Conservation (phyloP, 2,329 filamentous ascomycete species). For the Penicillium sp. region DNA sequence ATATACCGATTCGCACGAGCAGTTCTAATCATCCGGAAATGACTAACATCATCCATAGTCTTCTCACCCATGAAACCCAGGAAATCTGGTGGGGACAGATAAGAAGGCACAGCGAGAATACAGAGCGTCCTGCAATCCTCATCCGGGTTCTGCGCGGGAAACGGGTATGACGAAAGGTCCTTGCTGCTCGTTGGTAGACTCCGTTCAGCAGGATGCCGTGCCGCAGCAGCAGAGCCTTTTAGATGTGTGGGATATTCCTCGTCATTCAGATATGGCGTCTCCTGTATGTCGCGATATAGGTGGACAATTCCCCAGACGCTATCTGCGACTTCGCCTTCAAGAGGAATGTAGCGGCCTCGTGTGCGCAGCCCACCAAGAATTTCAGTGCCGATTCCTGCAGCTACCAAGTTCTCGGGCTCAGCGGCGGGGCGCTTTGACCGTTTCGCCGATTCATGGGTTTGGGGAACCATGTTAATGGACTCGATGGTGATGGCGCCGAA, state of each 20-base stretch:
- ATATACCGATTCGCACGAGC: constrained; percentile 88
- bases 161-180: constrained; percentile 17
- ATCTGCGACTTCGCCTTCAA: constrained; percentile 71
- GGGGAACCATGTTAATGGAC: constrained; percentile 70
- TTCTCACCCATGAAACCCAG: constrained; percentile 87
- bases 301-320: constrained; percentile 92
- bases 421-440: constrained; percentile 33
- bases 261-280: constrained; percentile 60
- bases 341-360: constrained; percentile 75
- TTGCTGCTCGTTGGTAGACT: constrained; percentile 19
- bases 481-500: constrained; percentile 78
- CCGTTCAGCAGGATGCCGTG: constrained; percentile 26
- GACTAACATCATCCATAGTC: constrained; percentile 82
- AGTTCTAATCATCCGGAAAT: constrained; percentile 93
- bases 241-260: constrained; percentile 49
- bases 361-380: constrained; percentile 69
- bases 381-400: constrained; percentile 53
- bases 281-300: constrained; percentile 82
- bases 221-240: constrained; percentile 40
- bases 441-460: constrained; percentile 26
- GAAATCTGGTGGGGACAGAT: constrained; percentile 88
- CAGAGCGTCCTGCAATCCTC: constrained; percentile 84
- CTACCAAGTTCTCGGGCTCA: constrained; percentile 44
- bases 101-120: constrained; percentile 91
- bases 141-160: constrained; percentile 21